These are phyloP conservation scores for Monilinia fructigena DNA, from an alignment of 2,329 filamentous ascomycete genomes.

Conservation along the genomic window DNA sequence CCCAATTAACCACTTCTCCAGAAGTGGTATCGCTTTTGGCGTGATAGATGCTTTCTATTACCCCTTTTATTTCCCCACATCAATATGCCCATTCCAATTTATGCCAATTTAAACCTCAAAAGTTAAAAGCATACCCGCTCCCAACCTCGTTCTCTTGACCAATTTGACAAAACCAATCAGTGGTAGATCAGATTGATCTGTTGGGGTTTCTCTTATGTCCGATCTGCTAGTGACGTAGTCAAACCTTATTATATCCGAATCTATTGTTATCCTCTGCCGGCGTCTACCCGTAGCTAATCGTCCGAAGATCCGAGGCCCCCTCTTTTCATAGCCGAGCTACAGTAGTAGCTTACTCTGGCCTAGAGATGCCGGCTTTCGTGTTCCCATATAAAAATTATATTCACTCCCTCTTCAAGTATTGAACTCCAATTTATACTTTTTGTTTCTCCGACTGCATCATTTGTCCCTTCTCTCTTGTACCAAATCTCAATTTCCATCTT, in stretches of 20 bases:
- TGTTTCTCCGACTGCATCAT: not conserved
- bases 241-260: not conserved
- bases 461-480: too few relatives aligned
- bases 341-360: not conserved
- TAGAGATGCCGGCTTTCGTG: not conserved
- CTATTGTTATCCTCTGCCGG: not conserved
- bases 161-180: not conserved
- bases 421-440: not conserved
- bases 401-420: not conserved
- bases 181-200: not conserved
- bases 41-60: not conserved
- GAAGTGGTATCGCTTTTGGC: too few relatives aligned
- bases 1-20: too few relatives aligned
- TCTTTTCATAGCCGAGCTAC: not conserved
- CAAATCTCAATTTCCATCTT: not conserved
- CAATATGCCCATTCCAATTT: not conserved
- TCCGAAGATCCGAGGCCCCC: not conserved
- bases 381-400: not conserved
- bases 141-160: not conserved
- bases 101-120: not conserved
- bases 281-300: not conserved
- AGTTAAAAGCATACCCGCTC: not conserved
- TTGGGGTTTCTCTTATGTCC: not conserved
- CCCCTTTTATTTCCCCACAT: not conserved
- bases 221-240: not conserved